Evolutionary conservation across 2,329 filamentous ascomycete genomes (phyloP).

Genomic region (Chaetothyriales sp.): DNA sequence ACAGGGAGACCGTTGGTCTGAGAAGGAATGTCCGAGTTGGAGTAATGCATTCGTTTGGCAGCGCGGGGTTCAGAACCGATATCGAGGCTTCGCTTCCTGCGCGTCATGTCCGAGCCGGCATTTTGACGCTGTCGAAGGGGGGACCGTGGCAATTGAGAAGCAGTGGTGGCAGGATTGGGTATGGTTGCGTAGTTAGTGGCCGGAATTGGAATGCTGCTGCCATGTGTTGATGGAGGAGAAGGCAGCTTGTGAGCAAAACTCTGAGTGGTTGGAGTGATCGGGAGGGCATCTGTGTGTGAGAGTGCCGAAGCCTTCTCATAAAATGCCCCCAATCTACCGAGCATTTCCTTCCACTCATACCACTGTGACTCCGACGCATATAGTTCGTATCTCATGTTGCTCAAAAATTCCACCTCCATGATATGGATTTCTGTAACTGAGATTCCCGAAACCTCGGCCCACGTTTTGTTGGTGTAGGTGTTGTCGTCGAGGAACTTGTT

Average conservation of each 20-base stretch:
- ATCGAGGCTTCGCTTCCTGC: constrained; percentile 47
- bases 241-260: constrained; percentile 23
- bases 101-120: constrained; percentile 24
- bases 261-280: constrained; percentile 20
- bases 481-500: constrained; percentile 99
- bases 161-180: constrained; percentile 13
- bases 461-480: constrained; percentile 98
- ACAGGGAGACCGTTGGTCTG: constrained; percentile 8
- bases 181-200: constrained; percentile 11
- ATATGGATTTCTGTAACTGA: constrained; percentile 90
- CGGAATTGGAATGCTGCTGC: background rate
- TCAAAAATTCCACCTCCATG: constrained; percentile 99
- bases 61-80: constrained; percentile 41
- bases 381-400: constrained; percentile 93
- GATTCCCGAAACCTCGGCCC: constrained; percentile 94
- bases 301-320: constrained; percentile 54
- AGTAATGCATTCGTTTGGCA: constrained; percentile 34
- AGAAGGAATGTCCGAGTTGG: background rate
- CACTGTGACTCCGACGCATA: constrained; percentile 77
- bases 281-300: constrained; percentile 19
- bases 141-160: constrained; percentile 12
- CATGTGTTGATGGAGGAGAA: constrained; percentile 15
- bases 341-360: constrained; percentile 71
- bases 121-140: constrained; percentile 10
- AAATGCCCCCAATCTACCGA: constrained; percentile 71